Base-by-base conservation (phyloP, 345 rosid species). In the Citrus glauca region DNA sequence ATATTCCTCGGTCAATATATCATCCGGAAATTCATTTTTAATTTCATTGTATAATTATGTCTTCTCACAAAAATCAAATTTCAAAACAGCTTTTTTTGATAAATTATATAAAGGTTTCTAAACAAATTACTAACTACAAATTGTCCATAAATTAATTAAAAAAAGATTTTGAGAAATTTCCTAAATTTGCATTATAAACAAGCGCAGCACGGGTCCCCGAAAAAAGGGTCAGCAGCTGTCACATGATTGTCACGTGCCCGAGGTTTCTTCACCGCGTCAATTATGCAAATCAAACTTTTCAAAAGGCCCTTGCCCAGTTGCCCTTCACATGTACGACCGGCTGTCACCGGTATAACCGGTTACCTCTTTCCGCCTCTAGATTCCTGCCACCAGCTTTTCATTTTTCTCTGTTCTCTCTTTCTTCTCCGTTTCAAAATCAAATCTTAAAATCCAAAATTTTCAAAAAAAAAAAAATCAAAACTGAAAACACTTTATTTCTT, bases 341-440 rank as follows among this genome's bases (percentile, higher is more conserved):
- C 57, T 73, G 42, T 62, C 63, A 16, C 67, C 76, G 55, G 76
- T 73, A 13, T 24, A 25, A 40, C 68, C 56, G 37, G 76, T 72
- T 40, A 3, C 22, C 6, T 35, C 4, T 33, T 45, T 55, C 63
- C 5, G 20, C 10, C 9, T 1, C 76, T 62, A 62, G 77, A 62
- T 74, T 62, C 38, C 69, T 74, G 59, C 60, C 2, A 45, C 50
- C 57, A 13, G 1, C 35, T 28, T 48, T 62, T 55, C 64, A 9
- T 55, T 53, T 71, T 22, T 22, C 37, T 32, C 9, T 20, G 3
- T 28, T 24, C 17, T 37, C 5, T 37, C 62, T 9, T 62, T 63
- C 22, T n/a, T 65, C 25, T 32, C 3, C 53, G 32, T 65, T 66
- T 75, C 63, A 65, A 50, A 32, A 42, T 66, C 63, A 65, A 32